Evolutionary conservation across 768 basidiomycete genomes (phyloP).

Genomic region (Xerocomus spinulosus): DNA sequence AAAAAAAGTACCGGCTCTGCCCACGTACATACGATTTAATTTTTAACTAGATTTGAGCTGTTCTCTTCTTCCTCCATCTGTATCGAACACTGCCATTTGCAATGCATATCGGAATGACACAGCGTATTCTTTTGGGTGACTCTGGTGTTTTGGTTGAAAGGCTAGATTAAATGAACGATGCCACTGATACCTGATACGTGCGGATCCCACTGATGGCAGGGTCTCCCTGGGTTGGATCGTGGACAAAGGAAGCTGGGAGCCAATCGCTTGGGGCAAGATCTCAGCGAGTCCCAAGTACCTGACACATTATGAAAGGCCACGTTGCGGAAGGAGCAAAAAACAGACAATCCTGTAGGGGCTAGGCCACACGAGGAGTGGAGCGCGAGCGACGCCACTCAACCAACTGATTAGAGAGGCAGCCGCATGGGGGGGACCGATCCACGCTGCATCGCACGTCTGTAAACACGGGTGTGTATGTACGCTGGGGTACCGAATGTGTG

Average conservation of each 20-base stretch:
- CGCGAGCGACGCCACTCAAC: not conserved
- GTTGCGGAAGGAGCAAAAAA: conserved; percentile 4
- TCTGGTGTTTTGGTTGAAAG: conserved; percentile 6
- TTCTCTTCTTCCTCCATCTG: conserved; percentile 6
- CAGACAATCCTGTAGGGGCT: conserved; percentile 2
- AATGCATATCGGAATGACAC: conserved; percentile 8
- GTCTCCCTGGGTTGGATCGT: not conserved
- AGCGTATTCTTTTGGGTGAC: conserved; percentile 1
- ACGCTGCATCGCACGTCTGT: too few relatives aligned
- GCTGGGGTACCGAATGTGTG: not conserved
- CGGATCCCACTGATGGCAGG: conserved; percentile 2
- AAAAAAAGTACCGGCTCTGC: conserved; percentile 21
- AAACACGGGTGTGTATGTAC: not conserved
- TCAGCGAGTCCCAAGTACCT: conserved; percentile 20
- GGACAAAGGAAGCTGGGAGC: not conserved
- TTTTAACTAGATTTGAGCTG: conserved; percentile 5
- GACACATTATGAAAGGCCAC: conserved; percentile 7
- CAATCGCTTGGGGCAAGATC: conserved; percentile 21
- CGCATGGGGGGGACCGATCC: not conserved
- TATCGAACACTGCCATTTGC: conserved; percentile 12
- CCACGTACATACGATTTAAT: conserved; percentile 16
- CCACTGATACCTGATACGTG: conserved; percentile 5
- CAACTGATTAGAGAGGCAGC: conserved; percentile 1
- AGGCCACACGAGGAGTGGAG: conserved; percentile 20
- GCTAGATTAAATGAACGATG: conserved; percentile 10